These are phyloP conservation scores for Letharia lupina DNA, from an alignment of 495 filamentous ascomycete genomes.

Conservation along the genomic window DNA sequence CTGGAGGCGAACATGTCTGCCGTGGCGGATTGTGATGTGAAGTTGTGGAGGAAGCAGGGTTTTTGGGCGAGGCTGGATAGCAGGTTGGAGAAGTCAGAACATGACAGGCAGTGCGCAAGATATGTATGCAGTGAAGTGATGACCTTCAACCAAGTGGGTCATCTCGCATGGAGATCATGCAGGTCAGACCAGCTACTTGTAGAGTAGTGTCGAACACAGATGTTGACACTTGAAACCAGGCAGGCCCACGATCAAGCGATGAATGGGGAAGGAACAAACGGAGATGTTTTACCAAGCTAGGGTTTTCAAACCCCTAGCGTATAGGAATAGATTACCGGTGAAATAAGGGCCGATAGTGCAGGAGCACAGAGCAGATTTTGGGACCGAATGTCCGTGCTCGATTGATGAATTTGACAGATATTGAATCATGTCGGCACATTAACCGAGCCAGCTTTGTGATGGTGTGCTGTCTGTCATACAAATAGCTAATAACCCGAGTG, in stretches of 20 bases:
- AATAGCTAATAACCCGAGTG: neutral
- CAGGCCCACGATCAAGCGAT: neutral
- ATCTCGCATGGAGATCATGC: conserved; percentile 11
- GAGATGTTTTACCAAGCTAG: neutral
- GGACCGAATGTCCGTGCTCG: neutral
- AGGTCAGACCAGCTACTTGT: conserved; percentile 1
- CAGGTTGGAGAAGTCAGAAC: neutral
- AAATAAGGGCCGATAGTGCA: neutral
- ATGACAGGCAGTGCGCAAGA: neutral
- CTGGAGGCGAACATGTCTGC: conserved; percentile 19
- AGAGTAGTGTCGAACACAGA: neutral
- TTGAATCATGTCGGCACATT: neutral
- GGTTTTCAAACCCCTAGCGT: neutral
- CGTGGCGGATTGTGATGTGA: neutral
- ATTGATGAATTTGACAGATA: neutral
- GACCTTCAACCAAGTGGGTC: conserved; percentile 15
- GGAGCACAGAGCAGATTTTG: neutral
- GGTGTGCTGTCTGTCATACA: neutral
- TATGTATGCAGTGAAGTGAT: conserved; percentile 11
- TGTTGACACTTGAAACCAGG: conserved; percentile 13
- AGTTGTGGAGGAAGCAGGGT: neutral
- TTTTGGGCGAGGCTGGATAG: neutral
- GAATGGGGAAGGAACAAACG: neutral
- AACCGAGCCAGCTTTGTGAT: neutral
- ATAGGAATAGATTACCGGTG: neutral